Base-by-base conservation (phyloP, 2,329 filamentous ascomycete genomes). In the Pseudocercospora cruenta region DNA sequence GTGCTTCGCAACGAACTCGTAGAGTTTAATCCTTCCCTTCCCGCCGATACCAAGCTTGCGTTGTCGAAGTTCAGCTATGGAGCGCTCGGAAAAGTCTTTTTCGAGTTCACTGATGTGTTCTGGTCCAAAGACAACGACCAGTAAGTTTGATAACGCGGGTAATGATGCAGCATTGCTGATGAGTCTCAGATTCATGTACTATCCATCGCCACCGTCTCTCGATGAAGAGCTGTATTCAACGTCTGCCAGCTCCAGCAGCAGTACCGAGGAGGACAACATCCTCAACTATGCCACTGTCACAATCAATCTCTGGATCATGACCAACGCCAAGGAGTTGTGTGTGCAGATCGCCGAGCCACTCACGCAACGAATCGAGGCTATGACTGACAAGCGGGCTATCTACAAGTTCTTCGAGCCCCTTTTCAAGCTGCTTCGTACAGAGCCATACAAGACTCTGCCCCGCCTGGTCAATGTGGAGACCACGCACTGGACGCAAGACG, bases 41-140 rank as follows among this genome's bases (percentile, higher is more conserved):
- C 80, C 28, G 58, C 68, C 55, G 76, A 79, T 24, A 77, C 80
- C 60, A 73, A 79, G 59, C 64, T 71, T 16, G 80, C 78, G 5
- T 71, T 81, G 22, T 69, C 75, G n/a, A 73, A 71, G 51, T 78
- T 79, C 68, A 77, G 77, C 65, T 82, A 81, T 67, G 80, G 79
- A 9, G 80, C 80, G 28, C 73, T 82, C 28, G 80, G 80, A 57
- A 82, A 82, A 66, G 75, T 82, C 22, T 82, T 82, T 64, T 79
- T 81, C 63, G 79, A 81, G 62, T 82, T 82, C 61, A 72, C 72
- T 51, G 79, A 81, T 39, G 77, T 81, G 31, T 82, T 82, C 72
- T 82, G 80, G 80, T 75, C 78, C 28, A 81, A 81, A 64, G 80
- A 82, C 61, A 80, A 82, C 67, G 80, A 82, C 71, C 80, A 82